phyloP scores from a whole-genome alignment of 2,329 filamentous ascomycete genomes.

The Cytospora leucostoma region DNA sequence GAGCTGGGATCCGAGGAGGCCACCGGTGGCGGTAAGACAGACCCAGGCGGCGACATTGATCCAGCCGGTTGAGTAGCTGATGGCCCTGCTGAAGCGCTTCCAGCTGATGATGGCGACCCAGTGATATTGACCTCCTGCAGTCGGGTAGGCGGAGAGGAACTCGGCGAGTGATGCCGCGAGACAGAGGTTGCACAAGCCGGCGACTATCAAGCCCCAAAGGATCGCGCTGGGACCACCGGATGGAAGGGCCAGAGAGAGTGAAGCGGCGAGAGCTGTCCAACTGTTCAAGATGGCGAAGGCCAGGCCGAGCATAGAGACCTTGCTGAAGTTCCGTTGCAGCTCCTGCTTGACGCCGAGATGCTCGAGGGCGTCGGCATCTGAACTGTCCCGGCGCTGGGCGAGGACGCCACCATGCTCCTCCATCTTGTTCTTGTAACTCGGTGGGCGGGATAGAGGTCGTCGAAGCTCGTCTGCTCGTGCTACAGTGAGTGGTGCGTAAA shows the following conservation, averaged over 20 bases:
- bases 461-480: neutral
- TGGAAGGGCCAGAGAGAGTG: slow-evolving; percentile 56
- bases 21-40: slow-evolving; percentile 66
- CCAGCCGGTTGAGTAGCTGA: slow-evolving; percentile 74
- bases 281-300: slow-evolving; percentile 53
- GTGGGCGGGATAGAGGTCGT: neutral
- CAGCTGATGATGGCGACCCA: slow-evolving; percentile 69
- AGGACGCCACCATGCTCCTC: slow-evolving; percentile 12
- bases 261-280: slow-evolving; percentile 52
- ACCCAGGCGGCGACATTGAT: slow-evolving; percentile 74
- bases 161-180: slow-evolving; percentile 70
- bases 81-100: slow-evolving; percentile 58
- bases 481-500: neutral
- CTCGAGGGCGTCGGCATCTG: slow-evolving; percentile 42
- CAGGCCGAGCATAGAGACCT: slow-evolving; percentile 49
- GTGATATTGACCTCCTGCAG: slow-evolving; percentile 66
- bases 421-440: slow-evolving; percentile 12
- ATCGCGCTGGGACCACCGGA: slow-evolving; percentile 70
- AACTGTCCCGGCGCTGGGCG: slow-evolving; percentile 10
- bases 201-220: slow-evolving; percentile 68
- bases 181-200: slow-evolving; percentile 69
- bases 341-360: slow-evolving; percentile 52
- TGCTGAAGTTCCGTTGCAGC: slow-evolving; percentile 52
- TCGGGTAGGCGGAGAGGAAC: slow-evolving; percentile 66
- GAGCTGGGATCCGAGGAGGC: slow-evolving; percentile 66